Evolutionary conservation across 768 basidiomycete genomes (phyloP), one percentile per base, ranked within the genome.

Genomic region (Tylopilus balloui): DNA sequence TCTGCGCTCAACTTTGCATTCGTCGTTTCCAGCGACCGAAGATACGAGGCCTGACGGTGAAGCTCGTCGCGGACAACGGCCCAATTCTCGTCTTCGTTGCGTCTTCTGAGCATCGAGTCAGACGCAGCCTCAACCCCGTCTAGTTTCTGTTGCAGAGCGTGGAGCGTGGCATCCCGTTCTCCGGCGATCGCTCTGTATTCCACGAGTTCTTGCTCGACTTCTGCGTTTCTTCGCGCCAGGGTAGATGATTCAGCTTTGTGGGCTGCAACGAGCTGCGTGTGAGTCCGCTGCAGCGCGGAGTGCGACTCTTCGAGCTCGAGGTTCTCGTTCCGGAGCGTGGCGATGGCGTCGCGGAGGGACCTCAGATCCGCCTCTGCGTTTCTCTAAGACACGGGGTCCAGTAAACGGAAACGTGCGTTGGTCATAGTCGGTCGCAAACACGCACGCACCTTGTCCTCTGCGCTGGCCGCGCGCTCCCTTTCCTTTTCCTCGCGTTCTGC

Each of bases 401-500:
- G 35, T 53, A 3, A 39, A 38, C 32, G 19, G 25, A 45, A 38
- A 9, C 19, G 44, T 46, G 44, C 10, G 27, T 20, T 25, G 6
- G 51, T n/a, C 40, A 38, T 4, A 10, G 31, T n/a, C n/a, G n/a
- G n/a, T n/a, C n/a, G 3, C 25, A 23, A 14, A 50, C 13, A 40
- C 13, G 64, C 19, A 68, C 74, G 35, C 42, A 87, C 88, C 76
- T 82, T 86, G 53, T 84, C 81, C 50, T 78, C 74, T 4, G 75
- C 73, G 45, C 70, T 68, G 31, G 74, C 75, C 4, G 60, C 64
- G 14, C 77, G 71, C 47, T 86, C 79, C 10, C 63, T 64, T 48
- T 87, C 82, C 64, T 79, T 85, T 64, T 83, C 84, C 50, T 82
- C 79, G 20, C 79, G 70, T 52, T 88, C 86, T 31, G 82, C 79